Conservation (phyloP, 129 eudicot species). For the Escallonia herrerae region DNA sequence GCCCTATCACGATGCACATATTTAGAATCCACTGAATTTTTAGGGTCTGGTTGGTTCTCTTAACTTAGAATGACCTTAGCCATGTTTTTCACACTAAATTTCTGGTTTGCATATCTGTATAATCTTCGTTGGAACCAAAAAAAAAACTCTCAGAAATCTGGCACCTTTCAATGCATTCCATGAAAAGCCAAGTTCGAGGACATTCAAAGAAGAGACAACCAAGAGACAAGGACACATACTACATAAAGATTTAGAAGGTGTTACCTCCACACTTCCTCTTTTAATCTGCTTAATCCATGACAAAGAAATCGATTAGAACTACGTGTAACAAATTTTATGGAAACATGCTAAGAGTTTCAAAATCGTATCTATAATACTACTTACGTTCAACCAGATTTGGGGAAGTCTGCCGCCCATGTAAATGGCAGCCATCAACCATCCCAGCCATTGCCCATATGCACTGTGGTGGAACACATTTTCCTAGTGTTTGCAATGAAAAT, state of each 20-base stretch:
- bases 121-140: not conserved
- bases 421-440: slow-evolving; percentile 75
- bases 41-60: too few relatives aligned
- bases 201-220: too few relatives aligned
- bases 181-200: too few relatives aligned
- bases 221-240: too few relatives aligned
- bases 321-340: not conserved
- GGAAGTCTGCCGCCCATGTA: slow-evolving; percentile 81
- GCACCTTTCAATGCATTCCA: too few relatives aligned
- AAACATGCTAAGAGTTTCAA: not conserved
- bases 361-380: not conserved
- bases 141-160: too few relatives aligned
- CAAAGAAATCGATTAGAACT: slow-evolving; percentile 4
- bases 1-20: slow-evolving; percentile 32
- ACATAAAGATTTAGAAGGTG: not conserved
- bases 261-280: slow-evolving; percentile 71
- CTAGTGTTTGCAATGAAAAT: slow-evolving; percentile 10
- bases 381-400: slow-evolving; percentile 62
- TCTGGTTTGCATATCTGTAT: not conserved
- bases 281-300: slow-evolving; percentile 42
- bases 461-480: slow-evolving; percentile 21
- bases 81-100: too few relatives aligned
- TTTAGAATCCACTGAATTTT: too few relatives aligned
- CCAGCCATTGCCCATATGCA: slow-evolving; percentile 51
- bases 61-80: too few relatives aligned